Conservation (phyloP, 768 basidiomycete species). For the Suillus placidus region DNA sequence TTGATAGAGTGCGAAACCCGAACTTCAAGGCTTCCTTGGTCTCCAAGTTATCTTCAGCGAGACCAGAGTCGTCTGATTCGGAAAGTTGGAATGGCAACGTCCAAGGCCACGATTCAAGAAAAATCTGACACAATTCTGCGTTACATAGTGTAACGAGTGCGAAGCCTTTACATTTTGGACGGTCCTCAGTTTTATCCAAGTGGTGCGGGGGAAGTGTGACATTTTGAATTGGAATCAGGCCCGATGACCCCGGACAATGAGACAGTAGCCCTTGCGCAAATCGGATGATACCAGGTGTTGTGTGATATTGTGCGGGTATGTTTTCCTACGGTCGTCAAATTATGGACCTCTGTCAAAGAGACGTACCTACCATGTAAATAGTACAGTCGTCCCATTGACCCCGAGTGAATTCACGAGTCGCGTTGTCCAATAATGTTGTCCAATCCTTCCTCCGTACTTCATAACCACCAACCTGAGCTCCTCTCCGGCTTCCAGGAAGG, state of each 20-base stretch:
- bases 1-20: conserved; percentile 61
- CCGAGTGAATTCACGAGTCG: conserved; percentile 33
- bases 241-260: conserved; percentile 5
- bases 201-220: conserved; percentile 66
- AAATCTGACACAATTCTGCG: conserved; percentile 39
- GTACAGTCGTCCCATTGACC: conserved; percentile 66
- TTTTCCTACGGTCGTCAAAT: conserved; percentile 56
- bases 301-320: conserved; percentile 59
- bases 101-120: conserved; percentile 70
- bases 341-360: neutral
- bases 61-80: neutral
- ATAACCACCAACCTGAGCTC: conserved; percentile 53
- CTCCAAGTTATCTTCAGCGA: conserved; percentile 7
- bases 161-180: conserved; percentile 72
- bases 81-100: conserved; percentile 20
- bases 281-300: conserved; percentile 49
- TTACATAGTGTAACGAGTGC: conserved; percentile 63
- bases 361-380: conserved; percentile 58
- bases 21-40: conserved; percentile 52
- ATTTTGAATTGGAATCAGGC: conserved; percentile 45
- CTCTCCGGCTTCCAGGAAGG: conserved; percentile 31
- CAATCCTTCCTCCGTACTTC: conserved; percentile 63
- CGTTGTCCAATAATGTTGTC: conserved; percentile 27
- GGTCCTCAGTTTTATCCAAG: conserved; percentile 55
- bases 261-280: conserved; percentile 45